Conservation (phyloP, 1,139 yeast species). For the Kurtzmaniella quercitrusa region DNA sequence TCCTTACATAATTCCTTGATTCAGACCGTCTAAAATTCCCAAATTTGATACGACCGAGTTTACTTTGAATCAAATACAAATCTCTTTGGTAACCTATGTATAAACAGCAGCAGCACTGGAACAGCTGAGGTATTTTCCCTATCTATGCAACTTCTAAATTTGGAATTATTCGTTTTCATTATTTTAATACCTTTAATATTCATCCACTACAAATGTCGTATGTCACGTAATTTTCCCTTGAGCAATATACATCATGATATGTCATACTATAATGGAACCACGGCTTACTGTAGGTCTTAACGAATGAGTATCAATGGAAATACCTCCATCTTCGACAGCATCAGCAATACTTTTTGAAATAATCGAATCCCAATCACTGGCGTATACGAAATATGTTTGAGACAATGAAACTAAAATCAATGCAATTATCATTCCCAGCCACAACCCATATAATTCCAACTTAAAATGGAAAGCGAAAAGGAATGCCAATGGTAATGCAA, state of each 20-base stretch:
- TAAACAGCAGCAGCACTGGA: too few relatives aligned
- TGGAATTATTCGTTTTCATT: too few relatives aligned
- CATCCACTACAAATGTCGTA: too few relatives aligned
- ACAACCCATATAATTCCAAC: slow-evolving; percentile 49
- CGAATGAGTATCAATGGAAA: slow-evolving; percentile 28
- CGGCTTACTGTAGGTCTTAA: slow-evolving; percentile 31
- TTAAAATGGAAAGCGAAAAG: slow-evolving; percentile 45
- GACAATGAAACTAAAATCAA: slow-evolving; percentile 41
- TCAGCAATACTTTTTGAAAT: slow-evolving; percentile 41
- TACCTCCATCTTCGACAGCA: slow-evolving; percentile 35
- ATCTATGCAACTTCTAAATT: too few relatives aligned
- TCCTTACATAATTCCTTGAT: too few relatives aligned
- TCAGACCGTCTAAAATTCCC: too few relatives aligned
- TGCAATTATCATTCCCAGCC: slow-evolving; percentile 62
- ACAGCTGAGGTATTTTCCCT: too few relatives aligned
- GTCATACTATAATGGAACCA: slow-evolving; percentile 14
- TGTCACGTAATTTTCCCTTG: too few relatives aligned
- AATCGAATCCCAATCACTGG: slow-evolving; percentile 56
- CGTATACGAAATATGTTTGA: slow-evolving; percentile 43
- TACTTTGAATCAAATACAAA: too few relatives aligned
- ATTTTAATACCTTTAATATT: too few relatives aligned
- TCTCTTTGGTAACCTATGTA: too few relatives aligned
- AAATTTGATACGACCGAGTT: too few relatives aligned
- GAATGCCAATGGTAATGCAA: slow-evolving; percentile 59
- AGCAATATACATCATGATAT: not conserved